A percentile compares a stretch with the other conserved stretches of the same genome.
Evolutionary conservation across 2,329 filamentous ascomycete species (phyloP).

Genomic region (Ploettnerulaceae sp.): DNA sequence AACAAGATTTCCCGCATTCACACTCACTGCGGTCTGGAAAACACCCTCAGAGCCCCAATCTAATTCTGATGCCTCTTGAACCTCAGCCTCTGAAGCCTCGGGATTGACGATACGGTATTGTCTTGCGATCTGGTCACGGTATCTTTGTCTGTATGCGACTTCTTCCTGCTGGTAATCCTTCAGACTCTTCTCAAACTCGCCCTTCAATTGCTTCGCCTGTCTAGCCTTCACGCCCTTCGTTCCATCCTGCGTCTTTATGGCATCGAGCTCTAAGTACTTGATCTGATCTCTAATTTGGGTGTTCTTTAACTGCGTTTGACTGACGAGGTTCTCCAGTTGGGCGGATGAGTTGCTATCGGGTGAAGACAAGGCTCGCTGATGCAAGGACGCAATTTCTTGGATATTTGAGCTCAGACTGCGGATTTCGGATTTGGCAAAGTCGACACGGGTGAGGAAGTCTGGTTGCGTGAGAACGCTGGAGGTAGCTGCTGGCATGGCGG

Average conservation of each 20-base stretch:
- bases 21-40: slow-evolving; percentile 73
- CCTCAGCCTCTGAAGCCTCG: slow-evolving; percentile 69
- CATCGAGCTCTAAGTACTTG: slow-evolving; percentile 68
- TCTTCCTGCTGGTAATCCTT: slow-evolving; percentile 68
- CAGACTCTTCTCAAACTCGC: slow-evolving; percentile 66
- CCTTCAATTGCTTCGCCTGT: slow-evolving; percentile 70
- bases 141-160: slow-evolving; percentile 62
- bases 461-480: slow-evolving; percentile 50
- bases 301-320: slow-evolving; percentile 67
- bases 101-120: slow-evolving; percentile 81
- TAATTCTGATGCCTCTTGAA: slow-evolving; percentile 61
- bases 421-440: slow-evolving; percentile 63
- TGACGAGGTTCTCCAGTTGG: slow-evolving; percentile 57
- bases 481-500: slow-evolving; percentile 19
- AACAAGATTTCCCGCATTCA: not conserved
- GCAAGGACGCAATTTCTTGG: slow-evolving; percentile 60
- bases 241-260: slow-evolving; percentile 55
- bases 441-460: slow-evolving; percentile 65
- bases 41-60: slow-evolving; percentile 77
- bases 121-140: slow-evolving; percentile 72
- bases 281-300: slow-evolving; percentile 75
- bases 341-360: slow-evolving; percentile 50
- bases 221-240: slow-evolving; percentile 62
- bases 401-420: slow-evolving; percentile 61
- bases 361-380: slow-evolving; percentile 66